These are phyloP conservation scores for Laburnicola sp. DNA, from an alignment of 2,329 filamentous ascomycete genomes.

Conservation along the genomic window DNA sequence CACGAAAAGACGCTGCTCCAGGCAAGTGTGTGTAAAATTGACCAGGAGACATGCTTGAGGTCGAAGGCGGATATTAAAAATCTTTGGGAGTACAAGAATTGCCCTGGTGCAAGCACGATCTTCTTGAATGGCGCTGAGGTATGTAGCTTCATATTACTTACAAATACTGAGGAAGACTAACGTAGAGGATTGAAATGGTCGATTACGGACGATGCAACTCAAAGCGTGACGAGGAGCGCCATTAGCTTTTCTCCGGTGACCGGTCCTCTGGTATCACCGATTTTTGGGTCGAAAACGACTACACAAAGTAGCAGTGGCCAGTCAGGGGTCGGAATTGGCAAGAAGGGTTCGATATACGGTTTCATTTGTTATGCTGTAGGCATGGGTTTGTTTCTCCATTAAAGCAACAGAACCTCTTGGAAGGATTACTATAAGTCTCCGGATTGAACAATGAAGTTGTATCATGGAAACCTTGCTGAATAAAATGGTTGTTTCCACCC, in stretches of 20 bases:
- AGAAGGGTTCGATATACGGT: neutral
- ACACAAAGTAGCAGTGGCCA: neutral
- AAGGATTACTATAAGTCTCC: no score
- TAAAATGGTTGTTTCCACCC: no score
- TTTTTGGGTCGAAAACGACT: neutral
- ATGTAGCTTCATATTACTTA: neutral
- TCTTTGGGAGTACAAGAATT: neutral
- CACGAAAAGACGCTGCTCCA: neutral
- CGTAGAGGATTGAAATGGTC: neutral
- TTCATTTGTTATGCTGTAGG: neutral
- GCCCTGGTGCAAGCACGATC: neutral
- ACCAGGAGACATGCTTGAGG: neutral
- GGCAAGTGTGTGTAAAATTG: neutral
- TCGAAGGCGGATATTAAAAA: neutral
- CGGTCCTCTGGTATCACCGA: neutral
- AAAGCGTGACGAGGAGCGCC: neutral
- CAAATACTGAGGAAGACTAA: neutral
- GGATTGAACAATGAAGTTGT: no score
- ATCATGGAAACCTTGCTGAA: no score
- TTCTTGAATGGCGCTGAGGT: neutral
- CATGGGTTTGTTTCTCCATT: neutral
- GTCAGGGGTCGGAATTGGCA: neutral
- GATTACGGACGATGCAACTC: neutral
- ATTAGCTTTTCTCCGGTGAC: neutral
- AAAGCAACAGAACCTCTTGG: no score